Base-by-base conservation (phyloP, 1,284 basidiomycete genomes). In the Kalmanozyma brasiliensis region DNA sequence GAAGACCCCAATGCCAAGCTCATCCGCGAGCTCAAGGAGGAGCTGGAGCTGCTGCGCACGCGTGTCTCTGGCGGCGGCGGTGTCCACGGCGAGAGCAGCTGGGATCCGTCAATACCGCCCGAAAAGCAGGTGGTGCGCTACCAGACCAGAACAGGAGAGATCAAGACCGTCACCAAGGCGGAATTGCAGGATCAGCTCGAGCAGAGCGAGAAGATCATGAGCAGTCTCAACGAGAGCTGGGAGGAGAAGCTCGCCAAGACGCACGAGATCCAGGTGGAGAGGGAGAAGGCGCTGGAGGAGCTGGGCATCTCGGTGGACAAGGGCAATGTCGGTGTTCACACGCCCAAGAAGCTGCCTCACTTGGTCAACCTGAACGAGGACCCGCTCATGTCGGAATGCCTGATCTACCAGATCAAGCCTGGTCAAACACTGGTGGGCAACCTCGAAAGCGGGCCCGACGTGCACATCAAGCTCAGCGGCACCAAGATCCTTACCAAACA, bases 1-100 rank as follows among this genome's bases (percentile, higher is more conserved):
- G 95, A 98, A 84, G 95, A 98, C 86, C 94, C 96, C 17, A 98
- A 98, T 79, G 95, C 95, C 80, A 97, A 93, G 85, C 89, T 98
- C 55, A 94, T 98, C 52, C 91, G 95, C 48, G 95, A 98, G 84
- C 90, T 98, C 81, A 98, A 98, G 84, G 95, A 98, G 84, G 96
- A 98, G 84, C 86, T 98, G 42, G 93, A 96, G 20, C 73, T 81
- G 37, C 77, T 84, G 2, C 80, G 83, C 2, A 57, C 57, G 2
- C 70, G 76, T 11, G 77, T 74, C 19, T 29, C 57, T 3, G 67
- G 65, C 42, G 74, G 70, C 6, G 79, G 74, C 29, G 77, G 73
- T 20, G 17, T 55, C 29, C 49, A 56, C 2, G 66, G 73, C 41
- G 94, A 97, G 84, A 88, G 90, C 33, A 87, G 87, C 2, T 98